A percentile compares a stretch with the other conserved stretches of the same genome.
These are phyloP conservation scores for Talaromyces stipitatus DNA, from an alignment of 495 filamentous ascomycete species.

Conservation along the genomic window DNA sequence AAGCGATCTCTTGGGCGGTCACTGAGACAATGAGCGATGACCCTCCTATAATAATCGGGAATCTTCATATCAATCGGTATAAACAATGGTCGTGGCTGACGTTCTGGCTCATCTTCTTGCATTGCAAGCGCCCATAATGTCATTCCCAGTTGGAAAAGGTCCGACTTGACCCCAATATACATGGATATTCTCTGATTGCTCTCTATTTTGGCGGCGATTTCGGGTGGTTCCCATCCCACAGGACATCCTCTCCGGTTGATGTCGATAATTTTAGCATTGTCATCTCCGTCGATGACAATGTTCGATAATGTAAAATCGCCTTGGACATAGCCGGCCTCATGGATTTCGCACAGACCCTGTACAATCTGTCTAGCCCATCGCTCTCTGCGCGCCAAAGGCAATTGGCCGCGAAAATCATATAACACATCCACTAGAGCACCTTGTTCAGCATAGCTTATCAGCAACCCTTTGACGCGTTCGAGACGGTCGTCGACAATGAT, in stretches of 20 bases:
- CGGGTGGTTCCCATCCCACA: slow-evolving; percentile 95
- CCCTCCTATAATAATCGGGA: slow-evolving; percentile 50
- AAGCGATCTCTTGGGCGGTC: slow-evolving; percentile 45
- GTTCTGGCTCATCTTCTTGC: slow-evolving; percentile 84
- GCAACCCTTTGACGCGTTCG: slow-evolving; percentile 73
- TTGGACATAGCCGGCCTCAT: slow-evolving; percentile 94
- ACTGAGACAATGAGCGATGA: slow-evolving; percentile 53
- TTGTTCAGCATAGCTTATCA: slow-evolving; percentile 83
- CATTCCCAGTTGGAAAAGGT: slow-evolving; percentile 94
- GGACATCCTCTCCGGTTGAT: slow-evolving; percentile 96
- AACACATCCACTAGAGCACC: slow-evolving; percentile 88
- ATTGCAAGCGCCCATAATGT: slow-evolving; percentile 89
- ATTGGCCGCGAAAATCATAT: slow-evolving; percentile 57
- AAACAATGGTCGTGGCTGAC: slow-evolving; percentile 61
- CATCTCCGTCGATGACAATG: slow-evolving; percentile 80
- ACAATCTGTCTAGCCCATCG: slow-evolving; percentile 93
- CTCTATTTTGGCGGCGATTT: slow-evolving; percentile 79
- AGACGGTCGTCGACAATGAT: slow-evolving; percentile 78
- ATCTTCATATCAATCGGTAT: slow-evolving; percentile 36
- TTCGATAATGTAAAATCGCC: slow-evolving; percentile 97
- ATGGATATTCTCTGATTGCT: slow-evolving; percentile 91
- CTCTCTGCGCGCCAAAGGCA: slow-evolving; percentile 72
- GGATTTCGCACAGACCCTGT: slow-evolving; percentile 81
- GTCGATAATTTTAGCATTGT: slow-evolving; percentile 94
- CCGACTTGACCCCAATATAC: slow-evolving; percentile 98